Percentiles rank a stretch among this genome's conserved stretches.
phyloP scores from a whole-genome alignment of 306 rosid genomes.

The Cucurbita pepo region DNA sequence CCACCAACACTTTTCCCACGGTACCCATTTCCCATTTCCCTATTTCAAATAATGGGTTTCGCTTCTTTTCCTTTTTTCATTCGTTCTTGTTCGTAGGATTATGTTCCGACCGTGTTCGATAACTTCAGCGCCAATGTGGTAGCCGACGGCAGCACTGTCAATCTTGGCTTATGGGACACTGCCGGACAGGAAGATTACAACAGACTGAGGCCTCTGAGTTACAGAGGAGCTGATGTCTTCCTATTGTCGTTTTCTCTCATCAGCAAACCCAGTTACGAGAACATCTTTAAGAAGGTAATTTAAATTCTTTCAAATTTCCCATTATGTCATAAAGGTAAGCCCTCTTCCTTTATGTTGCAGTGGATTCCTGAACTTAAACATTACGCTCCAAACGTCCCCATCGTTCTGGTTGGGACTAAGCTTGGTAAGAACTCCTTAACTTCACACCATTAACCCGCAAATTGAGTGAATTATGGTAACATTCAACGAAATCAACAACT shows the following conservation, averaged over 20 bases:
- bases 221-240: slow-evolving; percentile 21
- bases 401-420: slow-evolving; percentile 66
- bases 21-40: background rate
- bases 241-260: slow-evolving; percentile 15
- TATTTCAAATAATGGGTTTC: too few species aligned
- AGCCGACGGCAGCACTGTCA: slow-evolving; percentile 21
- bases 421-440: slow-evolving; percentile 24
- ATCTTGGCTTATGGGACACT: slow-evolving; percentile 69
- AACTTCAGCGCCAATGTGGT: slow-evolving; percentile 7
- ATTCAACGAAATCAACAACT: background rate
- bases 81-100: background rate
- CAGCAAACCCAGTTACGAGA: slow-evolving; percentile 16
- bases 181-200: slow-evolving; percentile 35
- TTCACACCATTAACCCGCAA: background rate
- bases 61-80: background rate
- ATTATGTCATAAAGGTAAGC: background rate
- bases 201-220: slow-evolving; percentile 14
- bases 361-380: slow-evolving; percentile 77
- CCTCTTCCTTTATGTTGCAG: slow-evolving; percentile 14
- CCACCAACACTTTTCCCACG: slow-evolving; percentile 7
- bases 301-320: background rate
- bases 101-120: slow-evolving; percentile 5
- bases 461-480: background rate
- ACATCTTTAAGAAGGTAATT: slow-evolving; percentile 14
- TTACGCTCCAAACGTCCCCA: slow-evolving; percentile 64